phyloP scores from a whole-genome alignment of 2,329 filamentous ascomycete species.

The Penicillium italicum region DNA sequence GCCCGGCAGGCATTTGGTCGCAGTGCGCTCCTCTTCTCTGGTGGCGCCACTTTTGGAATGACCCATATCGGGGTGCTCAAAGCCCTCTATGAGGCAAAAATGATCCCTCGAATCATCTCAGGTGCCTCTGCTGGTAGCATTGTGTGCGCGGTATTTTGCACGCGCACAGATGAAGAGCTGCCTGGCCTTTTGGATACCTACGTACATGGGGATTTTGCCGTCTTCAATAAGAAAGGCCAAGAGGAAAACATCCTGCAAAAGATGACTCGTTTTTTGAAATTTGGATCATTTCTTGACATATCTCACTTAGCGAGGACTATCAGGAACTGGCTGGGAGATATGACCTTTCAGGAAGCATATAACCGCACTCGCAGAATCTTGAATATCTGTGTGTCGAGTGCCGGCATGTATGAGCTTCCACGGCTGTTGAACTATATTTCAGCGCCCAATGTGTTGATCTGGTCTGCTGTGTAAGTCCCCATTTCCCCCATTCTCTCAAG shows the following conservation, averaged over 20 bases:
- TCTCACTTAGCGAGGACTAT: conserved; percentile 76
- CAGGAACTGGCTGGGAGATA: conserved; percentile 73
- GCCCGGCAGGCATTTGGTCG: conserved; percentile 79
- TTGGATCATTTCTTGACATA: conserved; percentile 82
- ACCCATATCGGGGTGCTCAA: conserved; percentile 86
- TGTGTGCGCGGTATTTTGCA: conserved; percentile 75
- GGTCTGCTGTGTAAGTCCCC: conserved; percentile 72
- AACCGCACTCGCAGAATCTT: conserved; percentile 88
- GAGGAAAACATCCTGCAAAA: conserved; percentile 65
- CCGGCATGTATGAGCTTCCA: conserved; percentile 81
- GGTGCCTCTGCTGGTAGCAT: conserved; percentile 86
- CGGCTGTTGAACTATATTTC: conserved; percentile 88
- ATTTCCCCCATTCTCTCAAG: too few relatives aligned
- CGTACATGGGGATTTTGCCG: conserved; percentile 73
- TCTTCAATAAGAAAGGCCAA: conserved; percentile 65
- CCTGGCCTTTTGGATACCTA: conserved; percentile 66
- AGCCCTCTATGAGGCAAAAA: conserved; percentile 66
- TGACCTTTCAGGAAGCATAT: conserved; percentile 94
- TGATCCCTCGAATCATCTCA: conserved; percentile 82
- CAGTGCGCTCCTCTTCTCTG: conserved; percentile 76
- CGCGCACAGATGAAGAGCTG: conserved; percentile 73
- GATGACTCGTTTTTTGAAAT: conserved; percentile 69
- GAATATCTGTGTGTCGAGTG: conserved; percentile 90
- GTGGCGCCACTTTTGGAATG: conserved; percentile 88
- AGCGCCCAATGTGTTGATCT: conserved; percentile 89